A percentile compares a stretch with the other conserved stretches of the same genome.
These are phyloP conservation scores for Exophiala xenobiotica DNA, from an alignment of 2,329 filamentous ascomycete genomes.

Conservation along the genomic window DNA sequence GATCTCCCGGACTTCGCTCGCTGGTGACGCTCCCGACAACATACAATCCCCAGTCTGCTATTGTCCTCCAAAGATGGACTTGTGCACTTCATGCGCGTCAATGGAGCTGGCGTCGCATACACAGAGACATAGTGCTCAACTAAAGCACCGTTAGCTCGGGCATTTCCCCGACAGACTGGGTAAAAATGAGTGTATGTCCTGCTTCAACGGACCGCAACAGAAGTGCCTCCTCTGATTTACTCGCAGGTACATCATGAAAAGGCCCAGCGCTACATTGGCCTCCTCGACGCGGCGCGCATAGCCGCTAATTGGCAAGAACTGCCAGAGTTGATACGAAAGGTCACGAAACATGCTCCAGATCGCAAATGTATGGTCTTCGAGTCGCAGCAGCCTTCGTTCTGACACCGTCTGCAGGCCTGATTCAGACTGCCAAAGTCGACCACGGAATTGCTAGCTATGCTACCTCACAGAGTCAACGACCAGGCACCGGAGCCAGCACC, in stretches of 20 bases:
- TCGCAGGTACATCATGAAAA: conserved; percentile 63
- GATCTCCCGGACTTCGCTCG: no score
- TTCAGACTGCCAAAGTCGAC: conserved; percentile 69
- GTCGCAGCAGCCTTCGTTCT: conserved; percentile 12
- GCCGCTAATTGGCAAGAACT: conserved; percentile 83
- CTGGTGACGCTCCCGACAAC: no score
- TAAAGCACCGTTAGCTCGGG: neutral
- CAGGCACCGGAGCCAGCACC: conserved; percentile 33
- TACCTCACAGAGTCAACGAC: conserved; percentile 32
- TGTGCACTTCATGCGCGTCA: neutral
- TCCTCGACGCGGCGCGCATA: conserved; percentile 82
- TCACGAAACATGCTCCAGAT: conserved; percentile 88
- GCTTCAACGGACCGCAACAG: neutral
- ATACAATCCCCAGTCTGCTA: no score
- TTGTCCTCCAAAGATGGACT: no score
- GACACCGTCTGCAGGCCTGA: conserved; percentile 55
- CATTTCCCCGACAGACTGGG: neutral
- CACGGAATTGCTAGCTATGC: conserved; percentile 60
- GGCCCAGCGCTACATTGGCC: conserved; percentile 75
- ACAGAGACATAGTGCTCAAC: conserved; percentile 1
- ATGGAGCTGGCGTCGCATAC: conserved; percentile 12
- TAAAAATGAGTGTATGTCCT: conserved; percentile 31
- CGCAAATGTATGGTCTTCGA: conserved; percentile 65
- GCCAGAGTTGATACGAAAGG: conserved; percentile 85
- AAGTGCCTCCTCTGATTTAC: conserved; percentile 6